A percentile compares a stretch with the other conserved stretches of the same genome.
Conservation (phyloP, 768 basidiomycete genomes). For the Agrocybe chaxingu region DNA sequence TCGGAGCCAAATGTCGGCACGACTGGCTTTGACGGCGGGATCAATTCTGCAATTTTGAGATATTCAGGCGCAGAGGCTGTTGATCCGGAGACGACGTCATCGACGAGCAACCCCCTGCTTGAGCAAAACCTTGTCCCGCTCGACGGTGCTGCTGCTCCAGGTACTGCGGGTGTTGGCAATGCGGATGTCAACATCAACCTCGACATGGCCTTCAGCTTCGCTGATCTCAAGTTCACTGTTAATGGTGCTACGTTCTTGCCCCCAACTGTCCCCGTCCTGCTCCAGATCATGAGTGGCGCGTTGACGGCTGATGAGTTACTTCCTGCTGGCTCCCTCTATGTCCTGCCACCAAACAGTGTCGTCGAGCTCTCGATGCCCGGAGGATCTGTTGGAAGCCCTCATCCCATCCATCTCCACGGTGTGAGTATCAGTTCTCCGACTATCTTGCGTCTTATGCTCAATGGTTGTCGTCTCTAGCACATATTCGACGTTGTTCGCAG, state of each 20-base stretch:
- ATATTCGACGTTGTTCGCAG: constrained; percentile 36
- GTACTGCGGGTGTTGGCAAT: constrained; percentile 26
- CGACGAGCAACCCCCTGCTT: constrained; percentile 21
- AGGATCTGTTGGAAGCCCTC: constrained; percentile 24
- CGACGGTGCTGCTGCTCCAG: constrained; percentile 20
- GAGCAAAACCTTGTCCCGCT: constrained; percentile 37
- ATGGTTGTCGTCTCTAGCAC: constrained; percentile 28
- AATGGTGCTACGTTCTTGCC: constrained; percentile 1
- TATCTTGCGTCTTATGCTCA: background rate
- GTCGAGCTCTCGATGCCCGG: constrained; percentile 35
- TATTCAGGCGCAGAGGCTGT: constrained; percentile 37
- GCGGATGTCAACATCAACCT: constrained; percentile 39
- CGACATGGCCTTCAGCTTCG: constrained; percentile 18
- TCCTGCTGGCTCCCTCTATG: constrained; percentile 28
- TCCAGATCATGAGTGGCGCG: constrained; percentile 15
- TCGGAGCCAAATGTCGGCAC: constrained; percentile 26
- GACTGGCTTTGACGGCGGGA: constrained; percentile 7
- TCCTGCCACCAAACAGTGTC: constrained; percentile 31
- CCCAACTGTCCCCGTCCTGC: constrained; percentile 12
- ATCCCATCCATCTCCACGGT: constrained; percentile 40
- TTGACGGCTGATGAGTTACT: constrained; percentile 21
- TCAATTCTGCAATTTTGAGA: constrained; percentile 45
- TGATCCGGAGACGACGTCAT: constrained; percentile 36
- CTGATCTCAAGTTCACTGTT: constrained; percentile 7
- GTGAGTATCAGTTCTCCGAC: constrained; percentile 21